Conservation (phyloP, 1,284 basidiomycete genomes). For the Ganoderma leucocontextum region DNA sequence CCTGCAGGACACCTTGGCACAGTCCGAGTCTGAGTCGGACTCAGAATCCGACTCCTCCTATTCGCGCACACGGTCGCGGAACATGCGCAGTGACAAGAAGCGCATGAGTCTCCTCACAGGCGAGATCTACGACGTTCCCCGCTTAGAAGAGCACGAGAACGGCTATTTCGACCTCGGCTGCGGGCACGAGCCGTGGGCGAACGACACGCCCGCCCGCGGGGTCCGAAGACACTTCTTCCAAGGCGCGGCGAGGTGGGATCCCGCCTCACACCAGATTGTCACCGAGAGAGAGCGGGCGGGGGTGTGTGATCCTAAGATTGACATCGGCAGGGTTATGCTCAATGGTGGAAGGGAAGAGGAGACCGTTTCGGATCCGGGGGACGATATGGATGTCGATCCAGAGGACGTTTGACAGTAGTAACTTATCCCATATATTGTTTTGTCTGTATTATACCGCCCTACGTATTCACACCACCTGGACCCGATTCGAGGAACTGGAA, state of each 20-base stretch:
- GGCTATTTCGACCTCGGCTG: slow-evolving; percentile 40
- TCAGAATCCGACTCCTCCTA: slow-evolving; percentile 50
- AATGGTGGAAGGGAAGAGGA: slow-evolving; percentile 26
- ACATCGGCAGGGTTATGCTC: slow-evolving; percentile 31
- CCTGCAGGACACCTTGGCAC: slow-evolving; percentile 55
- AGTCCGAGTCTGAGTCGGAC: slow-evolving; percentile 58
- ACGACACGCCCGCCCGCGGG: slow-evolving; percentile 20
- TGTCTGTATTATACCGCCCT: not conserved
- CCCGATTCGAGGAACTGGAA: not conserved
- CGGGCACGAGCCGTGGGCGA: slow-evolving; percentile 37
- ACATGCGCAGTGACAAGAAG: slow-evolving; percentile 47
- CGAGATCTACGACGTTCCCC: slow-evolving; percentile 57
- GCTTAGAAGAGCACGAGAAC: slow-evolving; percentile 39
- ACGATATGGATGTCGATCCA: slow-evolving; percentile 33
- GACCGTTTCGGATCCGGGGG: slow-evolving; percentile 25
- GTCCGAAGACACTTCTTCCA: slow-evolving; percentile 66
- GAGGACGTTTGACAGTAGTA: slow-evolving; percentile 21
- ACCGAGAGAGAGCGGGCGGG: slow-evolving; percentile 28
- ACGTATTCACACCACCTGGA: not conserved
- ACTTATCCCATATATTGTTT: slow-evolving; percentile 17
- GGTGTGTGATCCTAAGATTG: slow-evolving; percentile 8
- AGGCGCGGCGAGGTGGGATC: slow-evolving; percentile 53
- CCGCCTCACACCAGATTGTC: slow-evolving; percentile 29
- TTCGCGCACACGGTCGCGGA: slow-evolving; percentile 28
- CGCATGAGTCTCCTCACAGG: slow-evolving; percentile 75